Evolutionary conservation across 495 filamentous ascomycete species (phyloP).

Genomic region (Podospora pseudoanserina): DNA sequence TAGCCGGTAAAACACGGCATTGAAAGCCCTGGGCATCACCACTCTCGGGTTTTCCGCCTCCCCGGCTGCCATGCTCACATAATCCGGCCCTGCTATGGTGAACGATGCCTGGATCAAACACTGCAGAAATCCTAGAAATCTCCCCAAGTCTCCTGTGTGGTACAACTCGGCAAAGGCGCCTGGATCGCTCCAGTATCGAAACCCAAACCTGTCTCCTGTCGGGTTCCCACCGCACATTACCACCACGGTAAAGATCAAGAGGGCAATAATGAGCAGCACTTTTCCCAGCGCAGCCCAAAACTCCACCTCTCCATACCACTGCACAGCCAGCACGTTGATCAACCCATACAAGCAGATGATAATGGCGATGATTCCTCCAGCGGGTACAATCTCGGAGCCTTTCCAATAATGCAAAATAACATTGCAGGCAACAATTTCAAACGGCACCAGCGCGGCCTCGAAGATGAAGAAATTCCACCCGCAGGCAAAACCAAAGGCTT

Average conservation of each 20-base stretch:
- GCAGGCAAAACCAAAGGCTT: conserved; percentile 61
- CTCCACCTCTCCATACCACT: conserved; percentile 57
- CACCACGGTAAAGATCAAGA: conserved; percentile 69
- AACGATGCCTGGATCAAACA: conserved; percentile 74
- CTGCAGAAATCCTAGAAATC: conserved; percentile 68
- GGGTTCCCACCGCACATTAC: conserved; percentile 76
- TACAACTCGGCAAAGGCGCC: conserved; percentile 66
- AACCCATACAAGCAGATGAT: conserved; percentile 61
- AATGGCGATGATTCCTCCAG: conserved; percentile 59
- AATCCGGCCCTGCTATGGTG: conserved; percentile 78
- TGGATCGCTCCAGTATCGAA: conserved; percentile 69
- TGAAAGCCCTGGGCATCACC: conserved; percentile 67
- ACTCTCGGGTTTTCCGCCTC: conserved; percentile 67
- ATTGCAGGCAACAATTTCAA: conserved; percentile 67
- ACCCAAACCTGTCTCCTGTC: conserved; percentile 63
- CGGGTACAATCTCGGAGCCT: conserved; percentile 54
- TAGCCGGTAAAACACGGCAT: conserved; percentile 72
- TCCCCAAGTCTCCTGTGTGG: conserved; percentile 55
- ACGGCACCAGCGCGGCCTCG: conserved; percentile 64
- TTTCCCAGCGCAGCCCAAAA: conserved; percentile 67
- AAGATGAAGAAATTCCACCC: conserved; percentile 77
- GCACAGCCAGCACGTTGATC: conserved; percentile 59
- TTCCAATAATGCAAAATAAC: conserved; percentile 65
- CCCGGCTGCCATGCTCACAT: conserved; percentile 72
- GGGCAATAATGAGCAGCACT: conserved; percentile 61